These are phyloP conservation scores for Boeremia exigua DNA, from an alignment of 2,329 filamentous ascomycete genomes.

Conservation along the genomic window DNA sequence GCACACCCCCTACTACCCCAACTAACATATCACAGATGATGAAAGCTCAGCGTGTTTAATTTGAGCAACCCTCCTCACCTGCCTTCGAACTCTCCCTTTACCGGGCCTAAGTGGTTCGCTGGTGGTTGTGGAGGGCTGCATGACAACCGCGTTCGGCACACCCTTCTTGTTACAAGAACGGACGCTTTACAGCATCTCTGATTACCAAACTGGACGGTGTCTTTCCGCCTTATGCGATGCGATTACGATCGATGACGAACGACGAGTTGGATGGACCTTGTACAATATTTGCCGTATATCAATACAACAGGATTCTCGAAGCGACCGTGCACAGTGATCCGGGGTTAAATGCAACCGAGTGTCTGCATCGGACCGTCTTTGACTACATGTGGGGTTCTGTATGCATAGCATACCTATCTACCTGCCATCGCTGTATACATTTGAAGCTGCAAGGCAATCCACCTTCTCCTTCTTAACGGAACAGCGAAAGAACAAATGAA, in stretches of 20 bases:
- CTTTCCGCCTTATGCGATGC: conserved; percentile 9
- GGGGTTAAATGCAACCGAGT: not conserved
- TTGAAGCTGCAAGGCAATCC: conserved; percentile 33
- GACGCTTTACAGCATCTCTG: conserved; percentile 99
- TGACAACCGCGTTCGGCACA: conserved; percentile 99
- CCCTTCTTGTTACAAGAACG: conserved; percentile 93
- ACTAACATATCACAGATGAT: conserved; percentile 75
- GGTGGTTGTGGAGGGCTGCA: conserved; percentile 69
- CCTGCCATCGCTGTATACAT: conserved; percentile 31
- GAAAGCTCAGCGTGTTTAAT: conserved; percentile 97
- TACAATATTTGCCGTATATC: conserved; percentile 14
- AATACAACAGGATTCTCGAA: conserved; percentile 8
- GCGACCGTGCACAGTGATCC: conserved; percentile 1
- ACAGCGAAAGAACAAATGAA: conserved; percentile 46
- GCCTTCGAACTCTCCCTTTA: conserved; percentile 82
- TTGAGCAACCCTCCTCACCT: conserved; percentile 78
- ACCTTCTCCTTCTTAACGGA: conserved; percentile 43
- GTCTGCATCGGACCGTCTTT: not conserved
- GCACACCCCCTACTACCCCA: conserved; percentile 7
- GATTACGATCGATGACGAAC: not conserved
- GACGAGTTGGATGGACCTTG: conserved; percentile 13
- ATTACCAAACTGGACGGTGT: conserved; percentile 67
- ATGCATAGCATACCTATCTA: not conserved
- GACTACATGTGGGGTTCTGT: not conserved
- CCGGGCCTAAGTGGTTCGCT: conserved; percentile 87